Conservation (phyloP, 257 asterid species). For the Thymus quinquecostatus region DNA sequence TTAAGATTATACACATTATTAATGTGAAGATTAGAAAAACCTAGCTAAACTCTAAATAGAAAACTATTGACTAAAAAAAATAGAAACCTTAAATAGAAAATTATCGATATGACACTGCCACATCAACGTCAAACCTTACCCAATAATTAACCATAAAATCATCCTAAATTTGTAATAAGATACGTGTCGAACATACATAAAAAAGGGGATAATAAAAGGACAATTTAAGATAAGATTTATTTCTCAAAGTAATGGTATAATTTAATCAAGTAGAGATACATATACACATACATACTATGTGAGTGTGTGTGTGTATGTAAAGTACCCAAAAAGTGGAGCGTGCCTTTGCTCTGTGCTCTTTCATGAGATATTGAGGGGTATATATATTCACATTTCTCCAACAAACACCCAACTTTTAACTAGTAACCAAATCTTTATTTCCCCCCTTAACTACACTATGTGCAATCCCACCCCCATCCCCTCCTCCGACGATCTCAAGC, state of each 20-base stretch:
- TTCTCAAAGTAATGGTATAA: not conserved
- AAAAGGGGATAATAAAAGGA: not conserved
- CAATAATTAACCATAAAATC: no score
- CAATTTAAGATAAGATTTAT: not conserved
- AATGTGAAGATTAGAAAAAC: no score
- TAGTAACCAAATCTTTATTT: not conserved
- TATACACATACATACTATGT: not conserved
- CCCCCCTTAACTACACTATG: constrained; percentile 34
- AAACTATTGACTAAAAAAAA: no score
- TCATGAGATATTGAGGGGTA: constrained; percentile 15
- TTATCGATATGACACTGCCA: no score
- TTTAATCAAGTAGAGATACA: not conserved
- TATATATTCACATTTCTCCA: not conserved
- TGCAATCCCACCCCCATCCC: constrained; percentile 61
- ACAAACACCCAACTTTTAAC: constrained; percentile 2
- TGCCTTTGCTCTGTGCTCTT: not conserved
- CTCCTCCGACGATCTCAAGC: constrained; percentile 42
- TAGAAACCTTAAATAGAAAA: no score
- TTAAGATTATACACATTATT: no score
- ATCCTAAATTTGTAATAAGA: no score
- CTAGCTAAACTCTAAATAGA: no score
- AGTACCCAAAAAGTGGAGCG: not conserved
- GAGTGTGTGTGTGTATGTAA: not conserved
- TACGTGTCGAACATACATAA: no score
- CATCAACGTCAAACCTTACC: no score